Evolutionary conservation across 768 basidiomycete species (phyloP).

Genomic region (Mycena vulgaris): DNA sequence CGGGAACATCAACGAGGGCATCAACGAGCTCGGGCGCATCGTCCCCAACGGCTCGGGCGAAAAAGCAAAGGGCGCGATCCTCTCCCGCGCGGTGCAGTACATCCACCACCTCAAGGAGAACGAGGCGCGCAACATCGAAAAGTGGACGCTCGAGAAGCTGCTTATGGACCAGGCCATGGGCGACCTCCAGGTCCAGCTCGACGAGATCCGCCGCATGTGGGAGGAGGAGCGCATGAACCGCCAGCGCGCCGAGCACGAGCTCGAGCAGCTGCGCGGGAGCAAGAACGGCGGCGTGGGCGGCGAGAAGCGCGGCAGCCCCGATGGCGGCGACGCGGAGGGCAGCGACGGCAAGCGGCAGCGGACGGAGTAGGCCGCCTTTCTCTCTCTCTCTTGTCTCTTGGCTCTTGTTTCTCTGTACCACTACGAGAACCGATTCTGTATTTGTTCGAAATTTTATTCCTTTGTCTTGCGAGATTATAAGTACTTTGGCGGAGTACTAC

Average conservation of each 20-base stretch:
- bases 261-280: constrained; percentile 68
- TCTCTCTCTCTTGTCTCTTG: constrained; percentile 18
- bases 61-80: constrained; percentile 91
- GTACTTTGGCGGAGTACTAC: too few relatives aligned
- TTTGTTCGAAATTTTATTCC: not conserved
- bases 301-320: constrained; percentile 48
- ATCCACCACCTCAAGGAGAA: constrained; percentile 94
- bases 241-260: constrained; percentile 74
- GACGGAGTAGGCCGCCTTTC: constrained; percentile 51
- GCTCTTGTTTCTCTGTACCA: not conserved
- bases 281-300: constrained; percentile 57
- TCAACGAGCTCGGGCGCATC: constrained; percentile 91
- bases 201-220: constrained; percentile 86
- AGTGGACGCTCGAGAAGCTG: constrained; percentile 94
- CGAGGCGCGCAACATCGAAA: constrained; percentile 91
- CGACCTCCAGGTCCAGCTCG: constrained; percentile 86
- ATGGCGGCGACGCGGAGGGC: constrained; percentile 49
- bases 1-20: constrained; percentile 97
- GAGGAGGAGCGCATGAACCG: constrained; percentile 80
- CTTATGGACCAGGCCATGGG: constrained; percentile 95
- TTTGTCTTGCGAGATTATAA: too few relatives aligned
- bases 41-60: constrained; percentile 91
- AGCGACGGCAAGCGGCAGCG: constrained; percentile 56
- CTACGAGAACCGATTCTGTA: constrained; percentile 3
- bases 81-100: constrained; percentile 90